A percentile compares a stretch with the other conserved stretches of the same genome.
Evolutionary conservation across 2,329 filamentous ascomycete genomes (phyloP).

Genomic region (Sporothrix pseudoabietina): DNA sequence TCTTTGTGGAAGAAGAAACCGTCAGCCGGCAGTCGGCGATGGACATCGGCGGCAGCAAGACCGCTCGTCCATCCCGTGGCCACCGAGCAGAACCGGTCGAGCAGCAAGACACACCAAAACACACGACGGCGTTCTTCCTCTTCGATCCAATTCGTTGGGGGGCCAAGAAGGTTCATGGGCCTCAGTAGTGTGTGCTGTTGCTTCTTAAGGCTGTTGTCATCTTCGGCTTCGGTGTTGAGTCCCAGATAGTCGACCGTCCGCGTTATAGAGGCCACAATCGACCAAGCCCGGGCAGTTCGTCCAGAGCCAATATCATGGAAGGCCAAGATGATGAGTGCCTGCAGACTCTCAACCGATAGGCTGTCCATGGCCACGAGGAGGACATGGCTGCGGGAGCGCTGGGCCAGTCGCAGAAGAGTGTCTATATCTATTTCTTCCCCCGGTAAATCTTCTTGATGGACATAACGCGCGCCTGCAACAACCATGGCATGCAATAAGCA

Average conservation of each 20-base stretch:
- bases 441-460: constrained; percentile 22
- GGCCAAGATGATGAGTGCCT: constrained; percentile 42
- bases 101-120: constrained; percentile 45
- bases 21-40: constrained; percentile 41
- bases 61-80: constrained; percentile 43
- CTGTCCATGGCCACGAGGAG: constrained; percentile 40
- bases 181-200: constrained; percentile 35
- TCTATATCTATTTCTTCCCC: constrained; percentile 30
- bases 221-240: constrained; percentile 42
- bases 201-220: constrained; percentile 13
- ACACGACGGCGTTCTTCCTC: constrained; percentile 39
- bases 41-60: constrained; percentile 41
- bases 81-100: constrained; percentile 42
- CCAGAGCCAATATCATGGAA: constrained; percentile 41
- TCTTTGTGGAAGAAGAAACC: constrained; percentile 41
- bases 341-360: constrained; percentile 42
- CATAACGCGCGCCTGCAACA: constrained; percentile 36
- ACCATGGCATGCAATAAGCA: constrained; percentile 44
- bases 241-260: constrained; percentile 45
- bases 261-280: constrained; percentile 44
- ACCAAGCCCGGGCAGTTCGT: constrained; percentile 41
- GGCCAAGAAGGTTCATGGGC: constrained; percentile 37
- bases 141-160: constrained; percentile 42
- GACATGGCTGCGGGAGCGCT: constrained; percentile 35
- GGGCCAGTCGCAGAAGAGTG: constrained; percentile 29